These are phyloP conservation scores for Cubamyces sp. DNA, from an alignment of 768 basidiomycete species.

Conservation along the genomic window DNA sequence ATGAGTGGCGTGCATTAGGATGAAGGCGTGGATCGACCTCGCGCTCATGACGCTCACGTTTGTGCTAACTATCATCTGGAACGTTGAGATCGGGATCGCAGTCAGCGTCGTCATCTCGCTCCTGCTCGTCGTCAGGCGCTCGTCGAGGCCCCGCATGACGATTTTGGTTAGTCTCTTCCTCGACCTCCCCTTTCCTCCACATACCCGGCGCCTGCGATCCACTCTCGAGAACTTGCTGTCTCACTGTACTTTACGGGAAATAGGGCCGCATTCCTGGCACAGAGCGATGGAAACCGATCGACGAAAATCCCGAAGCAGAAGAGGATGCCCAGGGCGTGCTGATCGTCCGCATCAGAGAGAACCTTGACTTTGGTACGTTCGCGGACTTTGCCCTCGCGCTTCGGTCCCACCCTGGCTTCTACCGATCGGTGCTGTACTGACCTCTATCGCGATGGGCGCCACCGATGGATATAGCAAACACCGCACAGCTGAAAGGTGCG, in stretches of 20 bases:
- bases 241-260: background rate
- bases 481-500: constrained; percentile 88
- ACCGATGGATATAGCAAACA: constrained; percentile 70
- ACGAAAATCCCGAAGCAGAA: constrained; percentile 82
- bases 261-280: constrained; percentile 90
- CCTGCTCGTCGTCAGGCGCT: constrained; percentile 86
- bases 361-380: constrained; percentile 81
- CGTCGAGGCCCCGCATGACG: constrained; percentile 87
- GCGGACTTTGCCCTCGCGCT: background rate
- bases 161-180: constrained; percentile 64
- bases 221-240: no score
- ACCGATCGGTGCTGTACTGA: constrained; percentile 1
- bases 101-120: constrained; percentile 87
- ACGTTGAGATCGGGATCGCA: constrained; percentile 91
- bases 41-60: constrained; percentile 89
- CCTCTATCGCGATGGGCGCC: background rate
- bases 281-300: constrained; percentile 86
- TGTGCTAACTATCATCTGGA: constrained; percentile 83
- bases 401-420: background rate
- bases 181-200: background rate
- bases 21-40: constrained; percentile 93
- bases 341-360: constrained; percentile 89
- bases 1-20: constrained; percentile 45
- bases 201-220: background rate
- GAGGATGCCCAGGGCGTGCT: constrained; percentile 82